phyloP scores from a whole-genome alignment of 768 basidiomycete species.

The Terana coerulea region DNA sequence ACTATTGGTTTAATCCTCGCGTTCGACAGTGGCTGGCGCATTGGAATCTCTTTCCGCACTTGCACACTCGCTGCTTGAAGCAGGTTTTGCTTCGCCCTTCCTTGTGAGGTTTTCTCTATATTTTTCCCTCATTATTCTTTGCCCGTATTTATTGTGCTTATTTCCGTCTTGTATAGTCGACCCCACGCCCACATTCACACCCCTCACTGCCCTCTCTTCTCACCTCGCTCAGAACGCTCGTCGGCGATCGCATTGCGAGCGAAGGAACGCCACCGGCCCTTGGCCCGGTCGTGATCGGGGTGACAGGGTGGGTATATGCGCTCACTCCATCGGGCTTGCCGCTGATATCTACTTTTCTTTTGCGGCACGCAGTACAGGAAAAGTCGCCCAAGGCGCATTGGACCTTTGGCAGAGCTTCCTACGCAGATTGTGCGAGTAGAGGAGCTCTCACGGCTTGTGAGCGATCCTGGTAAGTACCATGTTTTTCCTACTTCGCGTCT shows the following conservation, averaged over 20 bases:
- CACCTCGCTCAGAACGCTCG: conserved; percentile 47
- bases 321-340: not conserved
- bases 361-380: conserved; percentile 54
- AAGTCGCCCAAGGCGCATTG: conserved; percentile 76
- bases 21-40: conserved; percentile 66
- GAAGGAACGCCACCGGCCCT: conserved; percentile 58
- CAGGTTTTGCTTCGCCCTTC: conserved; percentile 80
- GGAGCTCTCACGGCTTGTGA: conserved; percentile 56
- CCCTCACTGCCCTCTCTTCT: conserved; percentile 55
- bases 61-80: conserved; percentile 73
- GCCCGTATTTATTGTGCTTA: not conserved
- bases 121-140: not conserved
- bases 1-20: not conserved
- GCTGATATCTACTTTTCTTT: not conserved
- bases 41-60: conserved; percentile 78
- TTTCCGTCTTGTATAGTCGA: conserved; percentile 43
- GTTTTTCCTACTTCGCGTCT: not conserved
- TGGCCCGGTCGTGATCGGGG: conserved; percentile 76
- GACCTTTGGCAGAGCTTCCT: conserved; percentile 72
- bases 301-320: conserved; percentile 68
- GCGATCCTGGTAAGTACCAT: conserved; percentile 40
- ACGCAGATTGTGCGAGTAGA: conserved; percentile 51
- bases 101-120: conserved; percentile 50
- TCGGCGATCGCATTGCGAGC: conserved; percentile 47
- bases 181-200: conserved; percentile 77